Percentiles rank a stretch among this genome's conserved stretches.
Conservation (phyloP, 495 filamentous ascomycete species). For the Penicillium taxi region DNA sequence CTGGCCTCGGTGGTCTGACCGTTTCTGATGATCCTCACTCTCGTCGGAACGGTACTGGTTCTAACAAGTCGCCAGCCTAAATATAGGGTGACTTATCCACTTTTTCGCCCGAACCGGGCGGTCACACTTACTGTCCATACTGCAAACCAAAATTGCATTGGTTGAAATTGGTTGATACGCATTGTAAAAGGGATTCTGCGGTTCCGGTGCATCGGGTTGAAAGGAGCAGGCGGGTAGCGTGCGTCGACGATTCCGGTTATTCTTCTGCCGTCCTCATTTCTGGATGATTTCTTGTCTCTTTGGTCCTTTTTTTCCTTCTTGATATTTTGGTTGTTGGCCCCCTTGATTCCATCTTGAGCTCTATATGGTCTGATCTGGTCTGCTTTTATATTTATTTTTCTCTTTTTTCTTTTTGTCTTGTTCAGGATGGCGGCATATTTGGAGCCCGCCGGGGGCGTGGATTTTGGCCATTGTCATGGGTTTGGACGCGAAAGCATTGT, state of each 20-base stretch:
- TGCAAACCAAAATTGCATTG: slow-evolving; percentile 39
- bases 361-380: slow-evolving; percentile 26
- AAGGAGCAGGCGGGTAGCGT: slow-evolving; percentile 43
- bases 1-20: slow-evolving; percentile 69
- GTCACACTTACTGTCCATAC: slow-evolving; percentile 36
- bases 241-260: slow-evolving; percentile 32
- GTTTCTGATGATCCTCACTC: slow-evolving; percentile 71
- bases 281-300: slow-evolving; percentile 21
- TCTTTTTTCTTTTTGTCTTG: slow-evolving; percentile 24
- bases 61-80: slow-evolving; percentile 46
- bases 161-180: slow-evolving; percentile 53
- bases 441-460: slow-evolving; percentile 13
- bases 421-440: slow-evolving; percentile 18
- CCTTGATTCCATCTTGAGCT: slow-evolving; percentile 35
- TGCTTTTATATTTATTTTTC: slow-evolving; percentile 27
- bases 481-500: slow-evolving; percentile 19
- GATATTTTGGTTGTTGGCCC: slow-evolving; percentile 25
- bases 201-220: slow-evolving; percentile 45
- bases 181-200: slow-evolving; percentile 45
- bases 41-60: slow-evolving; percentile 62
- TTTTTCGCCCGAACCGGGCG: slow-evolving; percentile 14
- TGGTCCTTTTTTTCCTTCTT: slow-evolving; percentile 25
- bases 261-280: slow-evolving; percentile 19
- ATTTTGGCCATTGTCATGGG: slow-evolving; percentile 21
- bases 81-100: slow-evolving; percentile 7